Conservation (phyloP, 2,329 filamentous ascomycete species). For the Phoma herbarum region DNA sequence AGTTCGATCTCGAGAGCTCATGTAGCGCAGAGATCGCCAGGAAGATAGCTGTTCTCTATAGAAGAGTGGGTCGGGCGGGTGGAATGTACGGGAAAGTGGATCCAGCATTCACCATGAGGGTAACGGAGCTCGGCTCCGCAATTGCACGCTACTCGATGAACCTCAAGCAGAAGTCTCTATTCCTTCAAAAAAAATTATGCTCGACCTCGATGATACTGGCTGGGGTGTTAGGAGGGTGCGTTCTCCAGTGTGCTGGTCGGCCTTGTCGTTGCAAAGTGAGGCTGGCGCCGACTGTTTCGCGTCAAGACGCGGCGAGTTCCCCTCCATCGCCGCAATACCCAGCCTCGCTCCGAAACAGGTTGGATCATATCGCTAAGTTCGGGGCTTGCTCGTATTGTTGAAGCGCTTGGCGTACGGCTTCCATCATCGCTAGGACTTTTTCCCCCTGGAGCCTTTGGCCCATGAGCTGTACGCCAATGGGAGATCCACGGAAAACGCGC, state of each 20-base stretch:
- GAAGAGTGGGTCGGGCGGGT: neutral
- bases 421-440: neutral
- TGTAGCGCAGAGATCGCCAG: neutral
- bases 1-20: neutral
- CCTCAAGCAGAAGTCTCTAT: neutral
- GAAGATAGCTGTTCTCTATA: neutral
- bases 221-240: neutral
- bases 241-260: neutral
- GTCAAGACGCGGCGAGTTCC: neutral
- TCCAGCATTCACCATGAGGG: neutral
- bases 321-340: neutral
- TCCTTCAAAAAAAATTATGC: neutral
- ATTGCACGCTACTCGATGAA: neutral
- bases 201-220: neutral
- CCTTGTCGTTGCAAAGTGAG: neutral
- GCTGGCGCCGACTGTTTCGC: neutral
- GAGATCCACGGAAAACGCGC: neutral
- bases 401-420: neutral
- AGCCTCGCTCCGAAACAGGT: neutral
- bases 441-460: neutral
- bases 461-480: neutral
- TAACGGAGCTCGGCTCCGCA: constrained; percentile 7
- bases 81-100: neutral
- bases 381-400: neutral
- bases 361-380: neutral